Percentiles rank a stretch among this genome's conserved stretches.
Conservation (phyloP, 2,329 filamentous ascomycete genomes). For the Harringtonia aguacate region DNA sequence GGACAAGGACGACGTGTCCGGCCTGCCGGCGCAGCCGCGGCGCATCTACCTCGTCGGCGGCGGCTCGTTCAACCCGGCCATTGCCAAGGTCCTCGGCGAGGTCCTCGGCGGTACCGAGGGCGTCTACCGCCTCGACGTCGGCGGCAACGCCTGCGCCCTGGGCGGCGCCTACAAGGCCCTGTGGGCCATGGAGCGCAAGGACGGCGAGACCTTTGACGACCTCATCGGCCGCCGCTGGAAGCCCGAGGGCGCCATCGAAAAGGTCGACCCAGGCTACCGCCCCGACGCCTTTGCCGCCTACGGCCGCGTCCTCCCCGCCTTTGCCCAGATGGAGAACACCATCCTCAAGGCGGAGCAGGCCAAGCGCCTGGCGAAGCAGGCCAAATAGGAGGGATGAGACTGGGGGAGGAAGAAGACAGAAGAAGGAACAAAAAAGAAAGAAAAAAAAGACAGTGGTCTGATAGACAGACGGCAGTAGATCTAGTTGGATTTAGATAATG, state of each 20-base stretch:
- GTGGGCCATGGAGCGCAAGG: slow-evolving; percentile 68
- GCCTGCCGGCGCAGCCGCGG: slow-evolving; percentile 71
- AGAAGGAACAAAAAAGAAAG: too few species aligned
- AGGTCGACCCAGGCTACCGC: slow-evolving; percentile 72
- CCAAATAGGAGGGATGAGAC: background rate
- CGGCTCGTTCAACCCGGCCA: slow-evolving; percentile 80
- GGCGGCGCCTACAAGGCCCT: slow-evolving; percentile 94
- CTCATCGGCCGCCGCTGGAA: slow-evolving; percentile 76
- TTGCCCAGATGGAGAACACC: slow-evolving; percentile 62
- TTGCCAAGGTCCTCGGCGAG: slow-evolving; percentile 73
- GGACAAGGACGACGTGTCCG: slow-evolving; percentile 1
- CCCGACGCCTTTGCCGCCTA: slow-evolving; percentile 67
- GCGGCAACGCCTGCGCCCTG: slow-evolving; percentile 87
- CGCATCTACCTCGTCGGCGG: slow-evolving; percentile 92
- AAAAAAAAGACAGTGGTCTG: too few species aligned
- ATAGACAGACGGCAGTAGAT: too few species aligned
- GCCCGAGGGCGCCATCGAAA: slow-evolving; percentile 73
- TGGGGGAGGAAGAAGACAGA: too few species aligned
- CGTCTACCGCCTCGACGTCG: slow-evolving; percentile 87
- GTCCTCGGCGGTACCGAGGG: slow-evolving; percentile 84
- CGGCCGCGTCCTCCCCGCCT: slow-evolving; percentile 63
- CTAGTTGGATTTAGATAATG: too few species aligned
- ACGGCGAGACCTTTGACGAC: slow-evolving; percentile 74
- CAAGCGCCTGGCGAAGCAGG: slow-evolving; percentile 12
- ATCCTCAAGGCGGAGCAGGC: slow-evolving; percentile 39